Evolutionary conservation across 2,329 filamentous ascomycete species (phyloP).

Genomic region (Verticillium zaregamsianum): DNA sequence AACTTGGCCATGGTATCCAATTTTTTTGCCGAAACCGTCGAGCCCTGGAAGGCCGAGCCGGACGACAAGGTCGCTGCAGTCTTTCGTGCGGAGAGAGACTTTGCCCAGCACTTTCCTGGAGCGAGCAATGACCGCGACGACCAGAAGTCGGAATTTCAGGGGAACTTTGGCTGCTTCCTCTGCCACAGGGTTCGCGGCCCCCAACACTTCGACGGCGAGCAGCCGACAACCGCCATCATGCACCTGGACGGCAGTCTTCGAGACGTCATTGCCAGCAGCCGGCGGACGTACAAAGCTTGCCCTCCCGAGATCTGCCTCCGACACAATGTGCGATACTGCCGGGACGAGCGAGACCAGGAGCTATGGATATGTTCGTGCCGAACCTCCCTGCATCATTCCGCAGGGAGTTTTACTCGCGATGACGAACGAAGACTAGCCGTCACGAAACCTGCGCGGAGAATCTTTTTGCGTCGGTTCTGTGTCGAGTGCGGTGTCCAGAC

Average conservation of each 20-base stretch:
- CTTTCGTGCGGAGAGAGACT: conserved; percentile 36
- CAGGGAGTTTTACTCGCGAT: not conserved
- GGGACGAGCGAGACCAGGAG: not conserved
- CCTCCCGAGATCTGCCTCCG: not conserved
- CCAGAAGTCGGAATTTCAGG: conserved; percentile 36
- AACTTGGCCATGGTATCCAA: not conserved
- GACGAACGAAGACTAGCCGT: not conserved
- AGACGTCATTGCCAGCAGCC: not conserved
- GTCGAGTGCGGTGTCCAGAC: conserved; percentile 3
- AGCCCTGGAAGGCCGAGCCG: conserved; percentile 17
- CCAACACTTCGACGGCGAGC: conserved; percentile 32
- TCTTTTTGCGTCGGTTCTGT: not conserved
- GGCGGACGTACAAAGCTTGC: not conserved
- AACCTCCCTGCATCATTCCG: not conserved
- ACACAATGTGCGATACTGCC: not conserved
- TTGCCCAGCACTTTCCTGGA: conserved; percentile 32
- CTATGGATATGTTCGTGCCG: not conserved
- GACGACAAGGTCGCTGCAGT: conserved; percentile 34
- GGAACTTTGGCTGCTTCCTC: conserved; percentile 11
- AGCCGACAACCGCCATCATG: conserved; percentile 21
- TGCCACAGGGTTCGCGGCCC: conserved; percentile 36
- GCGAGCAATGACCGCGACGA: conserved; percentile 29
- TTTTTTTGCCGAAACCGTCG: not conserved
- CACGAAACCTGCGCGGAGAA: not conserved
- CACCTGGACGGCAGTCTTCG: not conserved